Percentiles rank a stretch among this genome's conserved stretches.
Conservation (phyloP, 768 basidiomycete genomes). For the Rubroboletus satanas region DNA sequence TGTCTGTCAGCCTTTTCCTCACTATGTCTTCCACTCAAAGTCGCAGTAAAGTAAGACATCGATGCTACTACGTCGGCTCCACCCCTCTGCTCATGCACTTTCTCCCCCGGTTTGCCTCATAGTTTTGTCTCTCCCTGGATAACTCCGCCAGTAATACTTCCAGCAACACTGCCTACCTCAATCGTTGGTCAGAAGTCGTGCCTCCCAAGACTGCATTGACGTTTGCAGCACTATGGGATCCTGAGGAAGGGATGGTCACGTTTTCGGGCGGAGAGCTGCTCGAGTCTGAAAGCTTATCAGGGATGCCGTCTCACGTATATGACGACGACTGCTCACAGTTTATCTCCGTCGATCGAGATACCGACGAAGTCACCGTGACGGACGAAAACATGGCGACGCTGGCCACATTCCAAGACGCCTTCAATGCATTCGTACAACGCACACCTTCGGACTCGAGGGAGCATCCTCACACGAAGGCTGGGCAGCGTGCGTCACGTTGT, state of each 20-base stretch:
- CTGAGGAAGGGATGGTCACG: constrained; percentile 52
- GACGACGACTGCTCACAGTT: constrained; percentile 16
- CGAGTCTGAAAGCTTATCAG: constrained; percentile 23
- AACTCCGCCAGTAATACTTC: constrained; percentile 6
- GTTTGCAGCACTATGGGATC: constrained; percentile 60
- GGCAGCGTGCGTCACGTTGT: background rate
- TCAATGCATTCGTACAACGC: constrained; percentile 26
- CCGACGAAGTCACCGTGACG: background rate
- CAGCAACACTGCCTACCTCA: constrained; percentile 12
- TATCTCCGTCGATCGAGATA: constrained; percentile 13
- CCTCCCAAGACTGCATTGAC: constrained; percentile 54
- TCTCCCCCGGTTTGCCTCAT: background rate
- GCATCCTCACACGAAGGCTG: constrained; percentile 13
- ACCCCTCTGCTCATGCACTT: background rate
- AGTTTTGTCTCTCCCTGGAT: constrained; percentile 28
- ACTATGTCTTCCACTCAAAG: constrained; percentile 17
- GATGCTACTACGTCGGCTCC: background rate
- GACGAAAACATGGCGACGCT: constrained; percentile 25
- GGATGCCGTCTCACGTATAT: constrained; percentile 1
- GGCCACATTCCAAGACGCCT: constrained; percentile 27
- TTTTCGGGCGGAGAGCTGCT: constrained; percentile 52
- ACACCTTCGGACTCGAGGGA: constrained; percentile 22
- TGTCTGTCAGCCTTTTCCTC: background rate
- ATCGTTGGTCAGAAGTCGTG: constrained; percentile 55
- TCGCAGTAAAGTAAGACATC: constrained; percentile 22